Evolutionary conservation across 106 monocot species (phyloP), one percentile per base, ranked within the genome.

Genomic region (Gastrodia elata): DNA sequence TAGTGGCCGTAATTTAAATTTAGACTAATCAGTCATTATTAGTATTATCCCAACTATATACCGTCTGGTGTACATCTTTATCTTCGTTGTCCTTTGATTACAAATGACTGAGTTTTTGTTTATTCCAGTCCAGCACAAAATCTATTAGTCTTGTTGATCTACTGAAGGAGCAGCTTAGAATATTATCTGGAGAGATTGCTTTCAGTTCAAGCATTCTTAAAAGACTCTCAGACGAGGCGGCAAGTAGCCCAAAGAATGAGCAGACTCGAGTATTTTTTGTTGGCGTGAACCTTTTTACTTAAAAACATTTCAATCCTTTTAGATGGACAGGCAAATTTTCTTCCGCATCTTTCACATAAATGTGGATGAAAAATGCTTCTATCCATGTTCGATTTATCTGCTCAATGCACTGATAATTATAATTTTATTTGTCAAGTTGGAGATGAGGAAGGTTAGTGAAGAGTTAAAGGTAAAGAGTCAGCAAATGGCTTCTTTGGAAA

Each of bases 151-250:
- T 91, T 74, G 83, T 87, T 71, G 94, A 94, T 76, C 77, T 94
- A 38, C 70, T 94, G 65, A 83, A 80, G 52, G 94, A 94, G 72
- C 94, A 91, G 64, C 42, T 91, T 26, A 94, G 89, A 75, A 94
- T 91, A 80, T 69, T 94, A 10, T 89, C 91, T n/a, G 94, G 89
- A 74, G 94, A 94, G 78, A 89, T 94, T 35, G 94, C 94, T 52
- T 81, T 91, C 33, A 81, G 85, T 73, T 83, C 84, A 39, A 94
- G 91, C 76, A 80, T 89, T 65, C 68, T 96, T 43, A 92, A 89
- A 68, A 82, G 92, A 27, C 89, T 96, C 68, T 74, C 83, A 71
- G 95, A 96, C 28, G 95, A 96, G 52, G 83, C 87, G 70, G 79
- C 78, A 65, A 84, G 81, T 32, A 92, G 65, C 78, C 85, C 85